Evolutionary conservation across 2,329 filamentous ascomycete species (phyloP).

Genomic region (Lecanosticta acicola): DNA sequence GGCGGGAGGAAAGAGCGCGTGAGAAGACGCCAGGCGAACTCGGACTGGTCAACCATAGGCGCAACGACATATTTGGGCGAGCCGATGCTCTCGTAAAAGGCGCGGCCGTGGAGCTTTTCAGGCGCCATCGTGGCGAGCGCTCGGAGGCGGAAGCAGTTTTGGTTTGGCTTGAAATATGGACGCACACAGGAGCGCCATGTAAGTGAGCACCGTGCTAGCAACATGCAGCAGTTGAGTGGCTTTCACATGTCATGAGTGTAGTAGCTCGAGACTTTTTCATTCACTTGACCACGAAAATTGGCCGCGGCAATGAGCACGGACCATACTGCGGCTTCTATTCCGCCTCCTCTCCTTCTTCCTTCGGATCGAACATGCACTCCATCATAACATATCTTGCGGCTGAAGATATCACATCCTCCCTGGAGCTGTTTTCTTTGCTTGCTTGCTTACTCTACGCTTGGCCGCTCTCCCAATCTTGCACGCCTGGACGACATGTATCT

Average conservation of each 20-base stretch:
- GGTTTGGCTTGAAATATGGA: neutral
- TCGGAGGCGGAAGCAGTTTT: neutral
- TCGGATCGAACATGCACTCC: too few relatives aligned
- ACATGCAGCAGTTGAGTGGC: neutral
- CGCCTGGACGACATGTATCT: too few relatives aligned
- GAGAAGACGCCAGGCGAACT: constrained; percentile 97
- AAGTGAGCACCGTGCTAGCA: neutral
- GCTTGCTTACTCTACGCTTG: too few relatives aligned
- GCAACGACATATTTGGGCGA: constrained; percentile 86
- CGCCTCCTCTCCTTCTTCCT: too few relatives aligned
- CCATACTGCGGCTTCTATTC: neutral
- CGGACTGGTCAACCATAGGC: constrained; percentile 97
- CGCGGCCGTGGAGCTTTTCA: constrained; percentile 54
- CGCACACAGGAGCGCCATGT: neutral
- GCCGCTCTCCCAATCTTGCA: too few relatives aligned
- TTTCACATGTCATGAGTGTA: neutral
- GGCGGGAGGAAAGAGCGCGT: constrained; percentile 83
- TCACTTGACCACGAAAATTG: neutral
- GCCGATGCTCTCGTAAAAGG: constrained; percentile 92
- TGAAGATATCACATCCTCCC: too few relatives aligned
- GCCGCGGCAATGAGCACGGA: neutral
- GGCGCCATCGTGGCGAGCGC: constrained; percentile 19
- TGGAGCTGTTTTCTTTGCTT: too few relatives aligned
- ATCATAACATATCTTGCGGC: too few relatives aligned
- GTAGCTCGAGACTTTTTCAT: neutral